Evolutionary conservation across 441 rosid species (phyloP), one percentile per base, ranked within the genome.

Genomic region (Rhodomyrtus psidioides): DNA sequence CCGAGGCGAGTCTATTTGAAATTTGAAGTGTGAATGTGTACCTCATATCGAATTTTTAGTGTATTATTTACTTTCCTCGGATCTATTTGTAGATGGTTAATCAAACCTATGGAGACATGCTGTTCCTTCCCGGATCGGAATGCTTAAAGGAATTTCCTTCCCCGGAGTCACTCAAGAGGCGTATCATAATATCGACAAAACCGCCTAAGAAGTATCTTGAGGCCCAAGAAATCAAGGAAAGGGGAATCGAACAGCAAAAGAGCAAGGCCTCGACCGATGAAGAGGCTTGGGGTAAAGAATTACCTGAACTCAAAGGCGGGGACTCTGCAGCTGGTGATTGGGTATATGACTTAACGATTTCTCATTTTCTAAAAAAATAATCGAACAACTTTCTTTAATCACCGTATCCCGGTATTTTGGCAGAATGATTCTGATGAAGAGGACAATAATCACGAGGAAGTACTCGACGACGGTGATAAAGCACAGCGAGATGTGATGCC

Each of bases 61-160:
- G 10, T 46, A 7, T 84, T 16, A 44, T 75, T 39, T 55, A 19
- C 49, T 74, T 23, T 74, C 53, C 28, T 84, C 19, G 44, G 27
- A 30, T 74, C 44, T 84, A 10, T 51, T 60, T 53, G 53, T 60
- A 86, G 88, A 86, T 83, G 88, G 27, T 86, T 44, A 44, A 55
- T n/a, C 28, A 86, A 83, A 86, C 53, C 21, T 86, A 83, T 75
- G 88, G 85, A 55, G 85, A 86, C 59, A 53, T 83, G 34, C 56
- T 86, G 88, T 83, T 60, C 44, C 55, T 13, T 56, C 88, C 88
- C 2, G 75, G n/a, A 27, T 21, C 83, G 26, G 85, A 82, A 55
- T 34, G 24, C 84, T 55, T 82, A 53, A 70, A 42, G 51, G 88
- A 86, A 55, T 86, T 86, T 81, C 88, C 88, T 42, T 86, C 88